These are phyloP conservation scores for Salix brachista DNA, from an alignment of 345 rosid genomes.

Conservation along the genomic window DNA sequence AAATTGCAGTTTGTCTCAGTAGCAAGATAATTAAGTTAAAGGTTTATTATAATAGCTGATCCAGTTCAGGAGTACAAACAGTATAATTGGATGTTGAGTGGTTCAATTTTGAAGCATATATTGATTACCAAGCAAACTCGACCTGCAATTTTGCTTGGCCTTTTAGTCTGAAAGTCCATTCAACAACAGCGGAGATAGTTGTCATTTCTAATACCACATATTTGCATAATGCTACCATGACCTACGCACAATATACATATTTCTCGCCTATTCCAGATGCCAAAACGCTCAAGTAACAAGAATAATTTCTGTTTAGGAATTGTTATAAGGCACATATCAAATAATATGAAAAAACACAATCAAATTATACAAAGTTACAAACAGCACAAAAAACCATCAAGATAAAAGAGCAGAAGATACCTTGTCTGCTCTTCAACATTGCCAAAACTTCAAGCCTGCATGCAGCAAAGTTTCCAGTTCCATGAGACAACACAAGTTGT, in stretches of 20 bases:
- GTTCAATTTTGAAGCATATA: background rate
- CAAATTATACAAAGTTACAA: background rate
- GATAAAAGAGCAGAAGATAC: constrained; percentile 14
- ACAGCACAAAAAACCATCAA: constrained; percentile 3
- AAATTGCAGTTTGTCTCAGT: background rate
- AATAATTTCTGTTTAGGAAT: background rate
- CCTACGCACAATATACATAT: background rate
- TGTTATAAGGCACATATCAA: background rate
- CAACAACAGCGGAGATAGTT: background rate
- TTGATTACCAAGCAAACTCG: background rate
- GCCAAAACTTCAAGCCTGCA: constrained; percentile 38
- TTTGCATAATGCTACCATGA: background rate
- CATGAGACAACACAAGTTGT: constrained; percentile 17
- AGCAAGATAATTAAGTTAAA: background rate
- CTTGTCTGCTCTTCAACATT: constrained; percentile 33
- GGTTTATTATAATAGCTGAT: background rate
- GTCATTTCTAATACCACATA: too few relatives aligned
- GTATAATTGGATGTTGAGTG: background rate
- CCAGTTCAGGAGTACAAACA: background rate
- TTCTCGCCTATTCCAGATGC: background rate
- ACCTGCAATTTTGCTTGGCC: background rate
- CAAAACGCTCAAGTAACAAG: background rate
- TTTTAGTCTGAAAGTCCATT: background rate
- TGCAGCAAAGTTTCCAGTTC: constrained; percentile 43
- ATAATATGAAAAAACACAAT: background rate